These are phyloP conservation scores for Trichoderma citrinoviride DNA, from an alignment of 2,329 filamentous ascomycete species.

Conservation along the genomic window DNA sequence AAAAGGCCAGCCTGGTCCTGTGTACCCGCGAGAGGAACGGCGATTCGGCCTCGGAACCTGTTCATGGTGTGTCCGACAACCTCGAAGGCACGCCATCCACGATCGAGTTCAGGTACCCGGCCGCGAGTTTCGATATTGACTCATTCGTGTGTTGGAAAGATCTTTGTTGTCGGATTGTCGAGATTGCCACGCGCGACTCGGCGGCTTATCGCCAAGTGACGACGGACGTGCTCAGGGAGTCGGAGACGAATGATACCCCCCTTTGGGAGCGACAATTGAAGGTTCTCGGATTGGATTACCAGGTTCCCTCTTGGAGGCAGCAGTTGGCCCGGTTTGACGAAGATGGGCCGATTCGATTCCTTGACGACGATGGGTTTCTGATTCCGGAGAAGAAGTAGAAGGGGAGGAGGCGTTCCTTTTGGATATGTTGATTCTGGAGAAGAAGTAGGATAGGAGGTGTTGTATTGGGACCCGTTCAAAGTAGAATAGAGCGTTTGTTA, in stretches of 20 bases:
- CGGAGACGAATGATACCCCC: not conserved
- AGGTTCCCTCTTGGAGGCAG: constrained; percentile 25
- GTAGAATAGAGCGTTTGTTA: too few species aligned
- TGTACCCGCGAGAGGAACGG: not conserved
- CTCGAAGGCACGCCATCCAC: constrained; percentile 23
- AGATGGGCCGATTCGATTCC: constrained; percentile 19
- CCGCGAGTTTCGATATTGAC: constrained; percentile 29
- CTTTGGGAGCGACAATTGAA: constrained; percentile 17
- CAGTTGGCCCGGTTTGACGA: constrained; percentile 24
- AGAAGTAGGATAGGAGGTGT: too few species aligned
- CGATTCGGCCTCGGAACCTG: not conserved
- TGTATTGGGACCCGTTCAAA: not conserved
- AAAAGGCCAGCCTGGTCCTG: constrained; percentile 1
- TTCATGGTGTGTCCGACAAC: not conserved
- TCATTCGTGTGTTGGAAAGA: constrained; percentile 29
- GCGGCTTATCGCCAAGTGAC: constrained; percentile 12
- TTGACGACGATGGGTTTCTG: constrained; percentile 22
- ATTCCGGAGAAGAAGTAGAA: not conserved
- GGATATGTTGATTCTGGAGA: too few species aligned
- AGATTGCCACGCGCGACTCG: constrained; percentile 21
- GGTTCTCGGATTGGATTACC: constrained; percentile 22
- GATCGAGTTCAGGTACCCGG: constrained; percentile 29
- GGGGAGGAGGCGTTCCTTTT: not conserved
- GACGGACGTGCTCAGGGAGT: not conserved
- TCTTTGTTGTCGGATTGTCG: constrained; percentile 22